Evolutionary conservation across 2,329 filamentous ascomycete genomes (phyloP).

Genomic region (Trichothecium roseum): DNA sequence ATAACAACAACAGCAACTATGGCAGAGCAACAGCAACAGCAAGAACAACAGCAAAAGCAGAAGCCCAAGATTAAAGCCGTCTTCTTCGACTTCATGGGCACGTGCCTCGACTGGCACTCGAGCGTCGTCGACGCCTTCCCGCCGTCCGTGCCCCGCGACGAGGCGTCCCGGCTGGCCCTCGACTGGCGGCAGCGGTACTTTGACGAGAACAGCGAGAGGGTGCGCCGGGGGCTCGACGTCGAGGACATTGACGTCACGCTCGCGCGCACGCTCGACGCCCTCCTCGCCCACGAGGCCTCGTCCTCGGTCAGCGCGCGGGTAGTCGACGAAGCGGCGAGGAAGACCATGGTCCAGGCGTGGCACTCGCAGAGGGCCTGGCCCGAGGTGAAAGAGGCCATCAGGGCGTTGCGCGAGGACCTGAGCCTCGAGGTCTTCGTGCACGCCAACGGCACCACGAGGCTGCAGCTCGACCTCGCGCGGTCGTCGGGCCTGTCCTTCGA

Average conservation of each 20-base stretch:
- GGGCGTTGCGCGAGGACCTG: conserved; percentile 20
- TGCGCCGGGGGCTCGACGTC: conserved; percentile 18
- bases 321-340: conserved; percentile 6
- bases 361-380: conserved; percentile 40
- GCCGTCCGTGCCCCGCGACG: conserved; percentile 14
- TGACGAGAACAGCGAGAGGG: conserved; percentile 27
- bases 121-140: conserved; percentile 25
- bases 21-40: neutral
- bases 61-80: conserved; percentile 28
- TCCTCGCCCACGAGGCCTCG: too few species aligned
- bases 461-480: conserved; percentile 40
- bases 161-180: conserved; percentile 31
- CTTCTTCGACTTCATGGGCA: conserved; percentile 50
- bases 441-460: conserved; percentile 43
- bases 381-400: conserved; percentile 33
- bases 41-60: too few species aligned
- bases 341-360: conserved; percentile 28
- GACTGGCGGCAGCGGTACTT: conserved; percentile 42
- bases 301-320: too few species aligned
- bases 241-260: conserved; percentile 44
- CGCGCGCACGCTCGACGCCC: conserved; percentile 23
- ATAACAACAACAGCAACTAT: too few species aligned
- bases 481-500: conserved; percentile 38
- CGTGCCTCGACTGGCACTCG: conserved; percentile 44
- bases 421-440: conserved; percentile 35